Evolutionary conservation across 2,329 filamentous ascomycete species (phyloP), one percentile per base, ranked within the genome.

Genomic region (Microcera coccophila): DNA sequence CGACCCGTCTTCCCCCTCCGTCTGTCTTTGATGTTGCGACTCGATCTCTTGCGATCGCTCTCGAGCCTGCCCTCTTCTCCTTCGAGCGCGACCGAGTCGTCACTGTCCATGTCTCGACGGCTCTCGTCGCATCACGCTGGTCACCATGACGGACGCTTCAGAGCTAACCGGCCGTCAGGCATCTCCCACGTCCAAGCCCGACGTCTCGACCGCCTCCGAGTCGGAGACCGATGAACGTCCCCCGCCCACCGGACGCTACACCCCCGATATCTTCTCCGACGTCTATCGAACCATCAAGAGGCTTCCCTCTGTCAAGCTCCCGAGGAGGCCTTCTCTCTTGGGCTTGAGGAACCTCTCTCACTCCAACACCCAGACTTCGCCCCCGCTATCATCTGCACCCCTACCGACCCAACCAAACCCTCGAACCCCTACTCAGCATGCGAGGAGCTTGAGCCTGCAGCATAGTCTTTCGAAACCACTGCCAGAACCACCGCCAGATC

Each of bases 401-500:
- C 29, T 32, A 14, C 29, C 29, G 5, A 32, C 29, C 7, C 8
- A 7, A 15, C 29, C 8, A 17, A 14, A 14, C 5, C 29, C 11
- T 8, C 48, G 41, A 15, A 48, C 59, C 36, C 45, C 54, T 17
- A 9, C 50, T 45, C 67, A 75, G 64, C 75, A 80, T 79, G 76
- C 65, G 44, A 69, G 74, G 51, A 74, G 71, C 53, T 48, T 78
- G 59, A 81, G 72, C 50, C 62, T 80, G 38, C 75, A 78, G 55
- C 67, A 74, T 44, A 80, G 76, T 53, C 75, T 81, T 49, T 70
- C 72, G 53, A 81, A 81, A 60, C 77, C 78, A 37, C 61, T 81
- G 17, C 78, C 77, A 26, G 70, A 73, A 47, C 69, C 76, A 18
- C 75, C 77, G 19, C 67, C 58, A n/a, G 39, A 40, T 21, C 45